Percentiles rank a stretch among this genome's conserved stretches.
Conservation (phyloP, 2,329 filamentous ascomycete genomes). For the Eutypa lata region DNA sequence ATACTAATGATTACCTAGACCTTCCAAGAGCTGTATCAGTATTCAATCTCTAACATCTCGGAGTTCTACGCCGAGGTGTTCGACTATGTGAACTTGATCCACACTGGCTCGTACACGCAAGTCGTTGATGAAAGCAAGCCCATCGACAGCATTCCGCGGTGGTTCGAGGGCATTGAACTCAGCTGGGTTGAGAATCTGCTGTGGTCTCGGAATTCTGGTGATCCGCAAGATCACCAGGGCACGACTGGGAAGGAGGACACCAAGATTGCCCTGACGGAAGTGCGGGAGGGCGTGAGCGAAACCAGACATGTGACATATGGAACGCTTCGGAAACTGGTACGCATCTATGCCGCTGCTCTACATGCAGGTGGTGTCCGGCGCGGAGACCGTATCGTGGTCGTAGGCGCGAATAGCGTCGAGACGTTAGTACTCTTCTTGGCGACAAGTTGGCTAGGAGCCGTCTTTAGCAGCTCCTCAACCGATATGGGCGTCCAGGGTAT, state of each 20-base stretch:
- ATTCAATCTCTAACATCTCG: slow-evolving; percentile 58
- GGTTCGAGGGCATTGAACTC: slow-evolving; percentile 72
- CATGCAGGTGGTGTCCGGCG: slow-evolving; percentile 60
- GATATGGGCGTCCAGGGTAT: slow-evolving; percentile 82
- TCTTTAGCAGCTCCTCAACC: slow-evolving; percentile 75
- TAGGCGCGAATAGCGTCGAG: slow-evolving; percentile 72
- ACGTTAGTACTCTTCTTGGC: slow-evolving; percentile 71
- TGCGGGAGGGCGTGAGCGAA: slow-evolving; percentile 62
- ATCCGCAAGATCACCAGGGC: slow-evolving; percentile 42
- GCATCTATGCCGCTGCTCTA: slow-evolving; percentile 62
- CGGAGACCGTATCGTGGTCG: slow-evolving; percentile 73
- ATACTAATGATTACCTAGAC: slow-evolving; percentile 40
- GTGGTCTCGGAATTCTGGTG: slow-evolving; percentile 47
- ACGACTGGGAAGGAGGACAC: slow-evolving; percentile 66
- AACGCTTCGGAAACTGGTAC: slow-evolving; percentile 59
- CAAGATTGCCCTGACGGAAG: slow-evolving; percentile 69
- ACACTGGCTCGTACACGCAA: slow-evolving; percentile 54
- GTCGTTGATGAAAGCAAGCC: slow-evolving; percentile 68
- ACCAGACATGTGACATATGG: slow-evolving; percentile 62
- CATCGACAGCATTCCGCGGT: slow-evolving; percentile 69
- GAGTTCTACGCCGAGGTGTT: slow-evolving; percentile 68
- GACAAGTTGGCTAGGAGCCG: slow-evolving; percentile 64
- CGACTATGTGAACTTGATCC: slow-evolving; percentile 56
- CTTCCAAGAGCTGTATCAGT: slow-evolving; percentile 68
- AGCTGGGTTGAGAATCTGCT: slow-evolving; percentile 83